A percentile compares a stretch with the other conserved stretches of the same genome.
phyloP scores from a whole-genome alignment of 2,329 filamentous ascomycete genomes.

The Rasamsonia emersonii region DNA sequence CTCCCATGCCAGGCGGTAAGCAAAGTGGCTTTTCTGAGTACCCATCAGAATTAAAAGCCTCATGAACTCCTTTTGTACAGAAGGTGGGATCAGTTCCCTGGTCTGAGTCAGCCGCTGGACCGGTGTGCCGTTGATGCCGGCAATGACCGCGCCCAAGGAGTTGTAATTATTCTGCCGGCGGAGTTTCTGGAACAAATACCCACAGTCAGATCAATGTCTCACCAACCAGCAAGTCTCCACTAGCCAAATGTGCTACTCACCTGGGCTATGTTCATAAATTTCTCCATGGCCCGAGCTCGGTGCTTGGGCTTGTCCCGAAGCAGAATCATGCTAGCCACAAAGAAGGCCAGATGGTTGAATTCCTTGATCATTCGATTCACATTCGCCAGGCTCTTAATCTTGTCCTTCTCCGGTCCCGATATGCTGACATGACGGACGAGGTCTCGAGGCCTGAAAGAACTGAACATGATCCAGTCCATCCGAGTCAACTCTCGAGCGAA shows the following conservation, averaged over 20 bases:
- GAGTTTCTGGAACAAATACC: slow-evolving; percentile 58
- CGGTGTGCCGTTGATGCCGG: slow-evolving; percentile 80
- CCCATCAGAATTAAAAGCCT: slow-evolving; percentile 87
- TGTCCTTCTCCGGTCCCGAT: slow-evolving; percentile 39
- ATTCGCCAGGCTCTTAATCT: slow-evolving; percentile 68
- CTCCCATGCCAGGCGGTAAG: slow-evolving; percentile 95
- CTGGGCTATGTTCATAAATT: slow-evolving; percentile 82
- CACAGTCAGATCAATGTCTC: not conserved
- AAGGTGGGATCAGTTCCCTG: slow-evolving; percentile 60
- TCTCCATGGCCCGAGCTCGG: slow-evolving; percentile 80
- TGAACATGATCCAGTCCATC: slow-evolving; percentile 98
- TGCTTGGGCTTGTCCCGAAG: slow-evolving; percentile 95
- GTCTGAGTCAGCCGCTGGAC: slow-evolving; percentile 79
- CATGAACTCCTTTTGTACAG: slow-evolving; percentile 75
- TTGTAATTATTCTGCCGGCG: slow-evolving; percentile 96
- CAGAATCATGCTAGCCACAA: slow-evolving; percentile 75
- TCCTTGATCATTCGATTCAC: slow-evolving; percentile 92
- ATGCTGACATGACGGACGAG: slow-evolving; percentile 85
- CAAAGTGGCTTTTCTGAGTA: slow-evolving; percentile 82
- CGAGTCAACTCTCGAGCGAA: slow-evolving; percentile 87
- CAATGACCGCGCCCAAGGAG: slow-evolving; percentile 83
- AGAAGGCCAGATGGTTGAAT: slow-evolving; percentile 77
- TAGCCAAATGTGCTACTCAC: slow-evolving; percentile 19
- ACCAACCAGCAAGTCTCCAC: no score
- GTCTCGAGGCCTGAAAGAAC: slow-evolving; percentile 84